Evolutionary conservation across 371 early-diverging fungal genomes (phyloP), one percentile per base, ranked within the genome.

Genomic region (Dinochytrium kinnereticum): DNA sequence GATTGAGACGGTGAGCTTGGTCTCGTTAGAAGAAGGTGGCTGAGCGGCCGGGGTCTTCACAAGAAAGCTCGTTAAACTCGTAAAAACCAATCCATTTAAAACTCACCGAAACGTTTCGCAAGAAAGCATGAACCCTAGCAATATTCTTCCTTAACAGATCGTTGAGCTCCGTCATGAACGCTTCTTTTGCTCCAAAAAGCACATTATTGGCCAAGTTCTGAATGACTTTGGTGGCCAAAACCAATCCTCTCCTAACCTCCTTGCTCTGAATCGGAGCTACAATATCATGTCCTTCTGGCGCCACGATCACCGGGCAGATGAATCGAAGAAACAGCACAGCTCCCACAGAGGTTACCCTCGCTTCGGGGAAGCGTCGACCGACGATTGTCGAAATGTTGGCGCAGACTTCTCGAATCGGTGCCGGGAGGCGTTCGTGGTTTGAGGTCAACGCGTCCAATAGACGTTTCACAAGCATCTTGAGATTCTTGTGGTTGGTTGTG

Each of bases 161-260:
- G 77, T 96, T 98, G 55, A 95, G 85, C 21, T 91, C 88, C 24
- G 44, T 90, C 97, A 97, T 97, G 77, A 89, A 96, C 0, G 91
- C 85, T 83, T 97, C 97, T 84, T 97, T 97, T 70, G 89, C 86
- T 53, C 96, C 97, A 82, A 98, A 98, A 34, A 93, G 81, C 2
- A 97, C 95, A 73, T 94, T 92, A 81, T 98, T 98, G 28, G 96
- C 95, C 69, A 98, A 78, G 74, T 96, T 97, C 76, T 96, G 96
- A 67, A 97, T 95, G 21, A 96, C 94, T 78, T 98, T 98, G 37
- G 96, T 95, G 28, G 92, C 91, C 55, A 97, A 85, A 61, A 97
- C 79, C 64, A 96, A 83, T 30, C 96, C 96, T 74, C 97, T 92
- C 36, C 94, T 90, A 19, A 94, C 81, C 38, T 93, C 89, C 59